Conservation (phyloP, 2,329 filamentous ascomycete genomes). For the Cephalotrichum gorgonifer region DNA sequence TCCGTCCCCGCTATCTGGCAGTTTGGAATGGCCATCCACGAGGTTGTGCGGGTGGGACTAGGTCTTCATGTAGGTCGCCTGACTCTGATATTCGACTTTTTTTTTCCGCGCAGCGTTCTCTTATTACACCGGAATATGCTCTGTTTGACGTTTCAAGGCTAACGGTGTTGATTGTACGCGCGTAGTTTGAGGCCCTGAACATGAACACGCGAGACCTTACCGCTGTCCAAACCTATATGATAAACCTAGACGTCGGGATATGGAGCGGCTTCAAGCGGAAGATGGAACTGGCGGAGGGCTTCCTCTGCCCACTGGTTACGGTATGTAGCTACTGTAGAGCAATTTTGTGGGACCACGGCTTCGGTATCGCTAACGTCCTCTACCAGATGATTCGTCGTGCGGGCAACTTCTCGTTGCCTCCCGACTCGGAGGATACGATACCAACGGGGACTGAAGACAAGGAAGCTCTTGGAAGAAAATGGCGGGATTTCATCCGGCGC, state of each 20-base stretch:
- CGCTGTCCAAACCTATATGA: conserved; percentile 37
- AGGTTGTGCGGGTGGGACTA: conserved; percentile 31
- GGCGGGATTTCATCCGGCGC: conserved; percentile 51
- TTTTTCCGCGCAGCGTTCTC: no score
- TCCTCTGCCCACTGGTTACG: conserved; percentile 31
- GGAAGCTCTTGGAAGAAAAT: conserved; percentile 49
- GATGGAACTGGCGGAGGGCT: conserved; percentile 46
- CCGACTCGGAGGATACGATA: not conserved
- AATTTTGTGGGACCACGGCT: not conserved
- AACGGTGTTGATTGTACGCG: not conserved
- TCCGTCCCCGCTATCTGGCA: conserved; percentile 48
- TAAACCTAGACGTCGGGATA: conserved; percentile 38
- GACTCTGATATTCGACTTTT: no score
- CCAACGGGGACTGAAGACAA: conserved; percentile 36
- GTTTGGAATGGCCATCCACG: conserved; percentile 46
- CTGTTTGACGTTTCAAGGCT: no score
- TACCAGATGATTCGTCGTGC: conserved; percentile 41
- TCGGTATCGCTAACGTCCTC: conserved; percentile 4
- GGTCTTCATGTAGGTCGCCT: conserved; percentile 15
- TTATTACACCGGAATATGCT: no score
- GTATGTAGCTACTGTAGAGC: conserved; percentile 17
- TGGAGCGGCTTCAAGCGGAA: conserved; percentile 46
- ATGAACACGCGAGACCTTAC: conserved; percentile 32
- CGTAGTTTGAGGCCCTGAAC: conserved; percentile 39
- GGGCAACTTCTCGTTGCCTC: conserved; percentile 43